Percentiles rank a stretch among this genome's conserved stretches.
Evolutionary conservation across 2,329 filamentous ascomycete species (phyloP).

Genomic region (Coccinonectria pachysandricola): DNA sequence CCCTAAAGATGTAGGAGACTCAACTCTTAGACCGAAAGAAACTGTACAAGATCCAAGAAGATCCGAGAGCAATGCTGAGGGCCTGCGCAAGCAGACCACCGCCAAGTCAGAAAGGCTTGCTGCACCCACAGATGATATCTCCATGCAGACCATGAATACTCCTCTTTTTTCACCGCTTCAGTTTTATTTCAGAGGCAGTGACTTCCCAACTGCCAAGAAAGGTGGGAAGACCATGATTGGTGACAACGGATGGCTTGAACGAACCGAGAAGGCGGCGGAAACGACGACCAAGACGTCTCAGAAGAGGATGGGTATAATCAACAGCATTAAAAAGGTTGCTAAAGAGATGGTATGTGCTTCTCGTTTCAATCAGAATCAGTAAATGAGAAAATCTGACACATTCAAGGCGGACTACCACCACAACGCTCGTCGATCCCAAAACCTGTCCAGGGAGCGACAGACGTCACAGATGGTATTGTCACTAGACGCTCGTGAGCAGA

Average conservation of each 20-base stretch:
- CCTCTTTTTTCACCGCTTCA: constrained; percentile 32
- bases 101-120: constrained; percentile 5
- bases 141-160: constrained; percentile 6
- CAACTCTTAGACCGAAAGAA: constrained; percentile 5
- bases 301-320: constrained; percentile 33
- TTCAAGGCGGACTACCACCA: constrained; percentile 27
- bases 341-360: constrained; percentile 39
- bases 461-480: constrained; percentile 34
- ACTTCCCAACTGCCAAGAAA: constrained; percentile 27
- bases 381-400: constrained; percentile 7
- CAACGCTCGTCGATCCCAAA: constrained; percentile 22
- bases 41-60: constrained; percentile 14
- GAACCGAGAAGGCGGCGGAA: constrained; percentile 20
- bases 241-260: constrained; percentile 46
- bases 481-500: constrained; percentile 45
- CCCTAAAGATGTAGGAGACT: constrained; percentile 10
- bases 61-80: constrained; percentile 21
- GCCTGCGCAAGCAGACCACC: constrained; percentile 7
- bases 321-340: constrained; percentile 41
- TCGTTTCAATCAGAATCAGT: too few species aligned
- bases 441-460: constrained; percentile 18
- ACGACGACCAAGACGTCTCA: constrained; percentile 18
- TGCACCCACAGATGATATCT: constrained; percentile 7
- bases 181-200: constrained; percentile 31
- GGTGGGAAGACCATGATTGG: constrained; percentile 44